Evolutionary conservation across 257 asterid species (phyloP).

Genomic region (Solanum corneliomulleri): DNA sequence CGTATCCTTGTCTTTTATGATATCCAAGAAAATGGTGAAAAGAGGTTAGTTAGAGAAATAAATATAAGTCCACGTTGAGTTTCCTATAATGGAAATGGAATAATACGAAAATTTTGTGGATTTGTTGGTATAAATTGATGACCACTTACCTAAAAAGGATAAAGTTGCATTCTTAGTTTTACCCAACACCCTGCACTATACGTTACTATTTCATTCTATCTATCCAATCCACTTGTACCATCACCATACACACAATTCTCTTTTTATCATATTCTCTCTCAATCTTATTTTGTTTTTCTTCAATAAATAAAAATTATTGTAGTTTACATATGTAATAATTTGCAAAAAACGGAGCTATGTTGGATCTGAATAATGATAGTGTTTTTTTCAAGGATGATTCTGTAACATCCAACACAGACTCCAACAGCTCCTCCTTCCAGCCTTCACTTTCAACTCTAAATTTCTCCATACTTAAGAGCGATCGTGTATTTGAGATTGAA

Average conservation of each 20-base stretch:
- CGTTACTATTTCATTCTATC: not conserved
- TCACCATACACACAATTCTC: not conserved
- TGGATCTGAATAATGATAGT: not conserved
- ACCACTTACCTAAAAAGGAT: not conserved
- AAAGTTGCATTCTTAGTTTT: not conserved
- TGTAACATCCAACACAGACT: conserved; percentile 44
- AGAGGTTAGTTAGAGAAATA: not conserved
- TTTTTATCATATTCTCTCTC: no score
- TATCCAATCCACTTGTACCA: not conserved
- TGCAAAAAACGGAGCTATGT: not conserved
- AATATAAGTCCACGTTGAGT: not conserved
- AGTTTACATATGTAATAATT: no score
- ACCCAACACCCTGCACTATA: not conserved
- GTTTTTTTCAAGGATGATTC: conserved; percentile 25
- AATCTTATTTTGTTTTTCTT: no score
- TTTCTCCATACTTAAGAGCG: conserved; percentile 49
- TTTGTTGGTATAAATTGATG: not conserved
- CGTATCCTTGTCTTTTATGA: not conserved
- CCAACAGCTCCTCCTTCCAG: conserved; percentile 31
- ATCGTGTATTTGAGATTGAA: conserved; percentile 17
- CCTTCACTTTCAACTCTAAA: conserved; percentile 38
- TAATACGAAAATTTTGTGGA: not conserved
- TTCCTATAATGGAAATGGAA: not conserved
- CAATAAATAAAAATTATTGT: not conserved
- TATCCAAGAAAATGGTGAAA: not conserved